Evolutionary conservation across 1,284 basidiomycete genomes (phyloP).

Genomic region (Sparassis latifolia): DNA sequence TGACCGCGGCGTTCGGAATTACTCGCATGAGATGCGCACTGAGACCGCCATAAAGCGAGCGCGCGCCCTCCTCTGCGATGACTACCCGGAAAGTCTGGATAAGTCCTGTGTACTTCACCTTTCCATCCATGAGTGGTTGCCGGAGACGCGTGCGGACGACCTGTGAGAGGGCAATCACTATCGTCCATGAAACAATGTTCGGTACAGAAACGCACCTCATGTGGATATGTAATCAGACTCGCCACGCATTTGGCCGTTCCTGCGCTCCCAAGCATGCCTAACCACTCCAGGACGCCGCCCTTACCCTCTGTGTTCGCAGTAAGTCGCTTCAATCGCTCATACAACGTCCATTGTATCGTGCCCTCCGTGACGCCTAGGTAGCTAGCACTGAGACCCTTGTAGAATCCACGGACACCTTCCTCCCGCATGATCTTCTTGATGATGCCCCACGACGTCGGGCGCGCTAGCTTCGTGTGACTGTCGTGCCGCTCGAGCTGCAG

Average conservation of each 20-base stretch:
- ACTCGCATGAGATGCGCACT: slow-evolving; percentile 95
- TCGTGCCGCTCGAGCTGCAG: slow-evolving; percentile 57
- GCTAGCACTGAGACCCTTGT: slow-evolving; percentile 92
- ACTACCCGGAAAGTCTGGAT: slow-evolving; percentile 82
- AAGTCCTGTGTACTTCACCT: slow-evolving; percentile 84
- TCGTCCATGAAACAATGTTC: not conserved
- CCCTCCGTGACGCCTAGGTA: slow-evolving; percentile 96
- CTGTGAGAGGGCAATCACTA: slow-evolving; percentile 28
- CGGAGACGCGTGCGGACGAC: slow-evolving; percentile 89
- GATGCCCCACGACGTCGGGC: slow-evolving; percentile 56
- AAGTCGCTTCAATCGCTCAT: slow-evolving; percentile 78
- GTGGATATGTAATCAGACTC: slow-evolving; percentile 92
- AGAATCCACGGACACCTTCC: slow-evolving; percentile 87
- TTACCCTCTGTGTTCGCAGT: slow-evolving; percentile 46
- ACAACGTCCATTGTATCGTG: slow-evolving; percentile 97
- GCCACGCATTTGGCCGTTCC: slow-evolving; percentile 94
- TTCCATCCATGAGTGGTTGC: slow-evolving; percentile 73
- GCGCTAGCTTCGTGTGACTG: slow-evolving; percentile 16
- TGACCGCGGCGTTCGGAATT: slow-evolving; percentile 94
- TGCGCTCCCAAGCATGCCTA: slow-evolving; percentile 84
- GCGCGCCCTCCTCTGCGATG: slow-evolving; percentile 84
- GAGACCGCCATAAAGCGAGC: slow-evolving; percentile 87
- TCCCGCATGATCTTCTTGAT: slow-evolving; percentile 70
- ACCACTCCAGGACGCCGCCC: slow-evolving; percentile 59
- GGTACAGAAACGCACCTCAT: slow-evolving; percentile 60